Conservation (phyloP, 768 basidiomycete species). For the Rhodocollybia butyracea region DNA sequence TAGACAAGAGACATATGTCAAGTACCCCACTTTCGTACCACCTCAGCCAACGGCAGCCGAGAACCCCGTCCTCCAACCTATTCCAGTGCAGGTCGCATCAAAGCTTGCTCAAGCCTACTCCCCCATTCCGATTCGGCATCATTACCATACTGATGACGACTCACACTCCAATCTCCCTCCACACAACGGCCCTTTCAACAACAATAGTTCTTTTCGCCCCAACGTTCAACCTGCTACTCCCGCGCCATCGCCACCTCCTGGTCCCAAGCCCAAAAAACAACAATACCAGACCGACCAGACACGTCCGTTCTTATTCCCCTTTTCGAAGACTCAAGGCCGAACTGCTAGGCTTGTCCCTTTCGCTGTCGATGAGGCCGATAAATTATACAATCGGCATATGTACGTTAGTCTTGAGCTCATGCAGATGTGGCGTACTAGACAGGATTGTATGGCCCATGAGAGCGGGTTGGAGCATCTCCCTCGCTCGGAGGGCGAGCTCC, state of each 20-base stretch:
- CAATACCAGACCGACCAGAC: constrained; percentile 97
- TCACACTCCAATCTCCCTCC: constrained; percentile 45
- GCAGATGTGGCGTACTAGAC: constrained; percentile 95
- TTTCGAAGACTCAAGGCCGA: constrained; percentile 64
- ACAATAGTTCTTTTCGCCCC: constrained; percentile 29
- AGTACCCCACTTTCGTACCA: constrained; percentile 91
- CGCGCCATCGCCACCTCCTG: constrained; percentile 81
- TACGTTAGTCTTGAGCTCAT: constrained; percentile 82
- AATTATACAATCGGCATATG: constrained; percentile 86
- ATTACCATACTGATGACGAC: constrained; percentile 84
- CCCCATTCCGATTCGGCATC: constrained; percentile 90
- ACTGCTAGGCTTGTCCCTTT: constrained; percentile 81
- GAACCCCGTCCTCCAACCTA: constrained; percentile 23
- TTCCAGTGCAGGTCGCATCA: constrained; percentile 38
- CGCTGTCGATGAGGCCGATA: constrained; percentile 94
- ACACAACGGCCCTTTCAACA: not conserved
- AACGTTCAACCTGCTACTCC: constrained; percentile 76
- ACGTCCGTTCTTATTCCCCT: constrained; percentile 93
- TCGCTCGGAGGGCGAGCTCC: constrained; percentile 56
- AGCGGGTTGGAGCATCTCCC: constrained; percentile 85
- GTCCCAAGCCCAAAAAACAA: constrained; percentile 94
- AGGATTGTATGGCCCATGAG: constrained; percentile 93
- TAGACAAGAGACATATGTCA: constrained; percentile 86
- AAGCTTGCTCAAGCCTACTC: constrained; percentile 88
- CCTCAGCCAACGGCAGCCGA: constrained; percentile 39